These are phyloP conservation scores for Vinca minor DNA, from an alignment of 257 asterid genomes.

Conservation along the genomic window DNA sequence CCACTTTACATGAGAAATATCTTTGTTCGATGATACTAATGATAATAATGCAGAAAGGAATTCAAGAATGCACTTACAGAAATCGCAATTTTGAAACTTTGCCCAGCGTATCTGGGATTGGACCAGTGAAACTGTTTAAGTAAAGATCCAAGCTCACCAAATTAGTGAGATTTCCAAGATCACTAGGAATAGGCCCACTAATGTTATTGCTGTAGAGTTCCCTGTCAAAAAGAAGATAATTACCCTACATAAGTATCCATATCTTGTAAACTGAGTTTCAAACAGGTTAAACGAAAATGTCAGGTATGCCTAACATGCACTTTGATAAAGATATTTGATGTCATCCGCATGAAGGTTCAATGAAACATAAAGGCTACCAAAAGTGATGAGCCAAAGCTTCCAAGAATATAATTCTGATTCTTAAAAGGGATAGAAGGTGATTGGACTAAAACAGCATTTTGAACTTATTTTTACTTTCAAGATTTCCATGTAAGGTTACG, in stretches of 20 bases:
- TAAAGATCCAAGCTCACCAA: constrained; percentile 99
- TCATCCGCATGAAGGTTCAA: neutral
- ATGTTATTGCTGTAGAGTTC: constrained; percentile 93
- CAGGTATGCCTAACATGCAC: neutral
- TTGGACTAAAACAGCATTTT: neutral
- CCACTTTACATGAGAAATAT: too few species aligned
- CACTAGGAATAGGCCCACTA: constrained; percentile 72
- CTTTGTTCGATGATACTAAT: too few species aligned
- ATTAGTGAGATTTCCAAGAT: constrained; percentile 91
- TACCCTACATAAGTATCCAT: neutral
- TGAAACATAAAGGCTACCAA: neutral
- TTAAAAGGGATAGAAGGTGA: neutral
- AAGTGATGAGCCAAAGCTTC: neutral
- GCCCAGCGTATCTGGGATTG: constrained; percentile 84
- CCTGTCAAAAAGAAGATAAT: constrained; percentile 34
- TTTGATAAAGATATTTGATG: neutral
- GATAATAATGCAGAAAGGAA: neutral
- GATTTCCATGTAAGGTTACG: too few species aligned
- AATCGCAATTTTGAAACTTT: constrained; percentile 76
- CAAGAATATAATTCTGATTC: neutral
- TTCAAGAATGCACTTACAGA: constrained; percentile 70
- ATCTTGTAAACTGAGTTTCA: neutral
- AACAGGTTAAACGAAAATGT: neutral
- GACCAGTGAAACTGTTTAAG: constrained; percentile 79
- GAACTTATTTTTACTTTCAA: too few species aligned